Evolutionary conservation across 345 rosid species (phyloP), one percentile per base, ranked within the genome.

Genomic region (Alliaria petiolata): DNA sequence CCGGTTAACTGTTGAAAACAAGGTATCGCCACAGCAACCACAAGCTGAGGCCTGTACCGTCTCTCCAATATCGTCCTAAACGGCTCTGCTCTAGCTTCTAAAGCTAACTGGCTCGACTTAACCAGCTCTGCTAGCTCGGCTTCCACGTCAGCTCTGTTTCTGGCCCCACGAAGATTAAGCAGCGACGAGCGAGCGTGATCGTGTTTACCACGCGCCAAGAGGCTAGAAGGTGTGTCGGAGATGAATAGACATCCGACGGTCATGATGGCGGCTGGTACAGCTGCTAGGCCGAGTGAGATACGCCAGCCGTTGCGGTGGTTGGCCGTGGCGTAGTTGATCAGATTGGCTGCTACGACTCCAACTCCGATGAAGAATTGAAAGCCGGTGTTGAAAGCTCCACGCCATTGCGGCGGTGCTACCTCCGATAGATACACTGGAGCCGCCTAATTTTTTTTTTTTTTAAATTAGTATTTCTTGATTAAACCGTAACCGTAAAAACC

Each of bases 371-470:
- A 90, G 74, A 89, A 90, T 33, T 87, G 91, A 79, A 90, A 89
- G 16, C 92, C 96, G 1, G 88, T 72, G 76, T 82, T 86, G 79
- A 93, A 90, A 4, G 98, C 86, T 4, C 98, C 98, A 7, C 97
- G 91, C 93, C 90, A 92, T 69, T 80, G 85, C 4, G 98, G 79
- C 28, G 95, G 95, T 7, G 98, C 95, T 75, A 88, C 83, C 75
- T 92, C 97, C 0, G 93, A 88, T 7, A 90, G 84, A 77, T 90
- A 92, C 5, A 92, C 79, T 11, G 96, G 98, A 54, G 98, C 81
- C 47, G 97, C 95, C 96, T 91, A 53, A n/a, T 8, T 34, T 53
- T 16, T 50, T 65, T n/a, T 47, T 4, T 14, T 25, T 67, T 0
- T 6, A 38, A 28, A 25, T 43, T 15, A 54, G 9, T 15, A 10